Percentiles rank a stretch among this genome's conserved stretches.
These are phyloP conservation scores for Plasmodium gallinaceum DNA, from an alignment of 169 alveolate species.

Conservation along the genomic window DNA sequence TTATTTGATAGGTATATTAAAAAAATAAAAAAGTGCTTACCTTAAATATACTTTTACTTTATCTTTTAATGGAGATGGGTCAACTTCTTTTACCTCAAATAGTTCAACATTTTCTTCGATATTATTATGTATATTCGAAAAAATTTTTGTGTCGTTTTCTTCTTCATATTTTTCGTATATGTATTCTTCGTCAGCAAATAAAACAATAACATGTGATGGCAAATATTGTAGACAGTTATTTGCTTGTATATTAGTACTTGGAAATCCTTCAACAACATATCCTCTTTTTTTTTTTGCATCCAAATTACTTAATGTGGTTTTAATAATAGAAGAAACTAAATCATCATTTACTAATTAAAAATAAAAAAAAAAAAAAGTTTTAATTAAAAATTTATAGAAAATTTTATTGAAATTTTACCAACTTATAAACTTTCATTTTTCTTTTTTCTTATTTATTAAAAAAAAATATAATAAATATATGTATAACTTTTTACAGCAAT, in stretches of 20 bases:
- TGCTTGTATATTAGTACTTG: conserved; percentile 60
- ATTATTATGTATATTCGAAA: conserved; percentile 12
- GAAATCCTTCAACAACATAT: conserved; percentile 52
- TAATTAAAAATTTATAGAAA: too few relatives aligned
- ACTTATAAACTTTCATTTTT: background rate
- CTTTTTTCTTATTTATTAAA: background rate
- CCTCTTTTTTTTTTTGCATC: conserved; percentile 59
- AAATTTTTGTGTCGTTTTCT: conserved; percentile 22
- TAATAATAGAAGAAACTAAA: conserved; percentile 35
- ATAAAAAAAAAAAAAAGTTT: background rate
- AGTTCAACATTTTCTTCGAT: conserved; percentile 11
- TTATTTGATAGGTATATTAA: too few relatives aligned
- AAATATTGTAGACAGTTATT: conserved; percentile 45
- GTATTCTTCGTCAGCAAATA: conserved; percentile 66
- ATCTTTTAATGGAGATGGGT: conserved; percentile 28
- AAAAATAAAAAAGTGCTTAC: background rate
- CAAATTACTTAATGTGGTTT: conserved; percentile 27
- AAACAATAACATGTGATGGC: conserved; percentile 47
- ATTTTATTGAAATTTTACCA: background rate
- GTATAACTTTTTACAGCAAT: too few relatives aligned
- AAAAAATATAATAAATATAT: background rate
- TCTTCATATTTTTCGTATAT: conserved; percentile 54
- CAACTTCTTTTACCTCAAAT: conserved; percentile 26
- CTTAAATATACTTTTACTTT: conserved; percentile 50
- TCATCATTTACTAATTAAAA: conserved; percentile 43